A percentile compares a stretch with the other conserved stretches of the same genome.
phyloP scores from a whole-genome alignment of 257 asterid species.

The Solanum pennellii region DNA sequence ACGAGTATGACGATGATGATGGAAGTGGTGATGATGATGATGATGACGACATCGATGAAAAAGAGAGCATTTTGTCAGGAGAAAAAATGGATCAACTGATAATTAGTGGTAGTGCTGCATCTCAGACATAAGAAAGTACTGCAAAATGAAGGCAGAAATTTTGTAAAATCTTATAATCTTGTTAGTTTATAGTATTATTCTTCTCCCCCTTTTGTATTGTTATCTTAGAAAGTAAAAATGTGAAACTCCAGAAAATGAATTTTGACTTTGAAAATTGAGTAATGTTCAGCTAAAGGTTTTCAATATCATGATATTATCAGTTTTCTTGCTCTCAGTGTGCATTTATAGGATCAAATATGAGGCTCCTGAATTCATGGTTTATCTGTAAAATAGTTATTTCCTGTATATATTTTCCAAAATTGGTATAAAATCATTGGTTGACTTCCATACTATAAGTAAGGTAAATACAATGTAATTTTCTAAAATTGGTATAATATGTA shows the following conservation, averaged over 20 bases:
- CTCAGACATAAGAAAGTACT: background rate
- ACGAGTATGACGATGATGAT: background rate
- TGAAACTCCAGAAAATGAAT: background rate
- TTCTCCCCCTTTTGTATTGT: background rate
- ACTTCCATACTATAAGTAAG: background rate
- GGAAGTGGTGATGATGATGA: background rate
- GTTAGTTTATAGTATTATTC: background rate
- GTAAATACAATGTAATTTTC: background rate
- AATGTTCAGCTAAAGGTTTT: background rate
- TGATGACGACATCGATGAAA: background rate
- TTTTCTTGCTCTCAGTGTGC: background rate
- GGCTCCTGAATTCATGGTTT: background rate
- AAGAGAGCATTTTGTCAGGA: background rate
- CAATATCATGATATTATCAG: background rate
- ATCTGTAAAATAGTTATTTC: background rate
- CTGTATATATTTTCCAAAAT: background rate
- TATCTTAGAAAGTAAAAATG: background rate
- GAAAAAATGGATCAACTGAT: background rate
- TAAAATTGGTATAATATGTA: background rate
- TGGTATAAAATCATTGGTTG: background rate
- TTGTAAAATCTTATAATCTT: background rate
- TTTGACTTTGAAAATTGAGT: background rate
- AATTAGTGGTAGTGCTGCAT: background rate
- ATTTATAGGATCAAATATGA: background rate
- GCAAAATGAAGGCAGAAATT: background rate